Conservation (phyloP, 331 rosid genomes). For the Quercus phellos region DNA sequence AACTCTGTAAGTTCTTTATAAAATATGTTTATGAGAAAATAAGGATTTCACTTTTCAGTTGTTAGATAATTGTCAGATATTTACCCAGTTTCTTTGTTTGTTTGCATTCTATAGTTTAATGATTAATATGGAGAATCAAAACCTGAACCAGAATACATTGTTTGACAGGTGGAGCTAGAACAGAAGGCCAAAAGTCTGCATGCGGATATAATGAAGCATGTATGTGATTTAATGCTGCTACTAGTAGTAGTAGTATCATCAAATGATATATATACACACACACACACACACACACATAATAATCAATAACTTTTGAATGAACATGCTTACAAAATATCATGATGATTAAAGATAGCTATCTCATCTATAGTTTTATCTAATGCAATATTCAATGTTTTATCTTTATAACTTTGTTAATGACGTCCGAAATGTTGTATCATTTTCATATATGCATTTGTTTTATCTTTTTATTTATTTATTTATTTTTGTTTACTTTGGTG, state of each 20-base stretch:
- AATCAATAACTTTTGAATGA: background rate
- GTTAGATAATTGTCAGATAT: background rate
- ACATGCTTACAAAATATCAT: background rate
- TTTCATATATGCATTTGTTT: background rate
- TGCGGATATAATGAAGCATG: slow-evolving; percentile 63
- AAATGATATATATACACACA: no score
- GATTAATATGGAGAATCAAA: background rate
- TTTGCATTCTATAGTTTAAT: background rate
- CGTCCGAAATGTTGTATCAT: background rate
- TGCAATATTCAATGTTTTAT: background rate
- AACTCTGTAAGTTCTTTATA: no score
- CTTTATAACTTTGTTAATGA: background rate
- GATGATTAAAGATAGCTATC: background rate
- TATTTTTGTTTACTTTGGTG: background rate
- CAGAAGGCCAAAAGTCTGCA: slow-evolving; percentile 68
- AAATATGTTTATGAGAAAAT: no score
- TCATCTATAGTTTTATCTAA: background rate
- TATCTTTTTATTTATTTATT: background rate
- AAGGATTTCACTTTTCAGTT: background rate
- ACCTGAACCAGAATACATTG: slow-evolving; percentile 8
- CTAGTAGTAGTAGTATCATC: no score
- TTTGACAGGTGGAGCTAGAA: slow-evolving; percentile 69
- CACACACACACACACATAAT: background rate
- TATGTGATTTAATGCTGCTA: slow-evolving; percentile 26
- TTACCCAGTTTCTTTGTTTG: background rate